These are phyloP conservation scores for Metschnikowia matae DNA, from an alignment of 805 yeast species.

Conservation along the genomic window DNA sequence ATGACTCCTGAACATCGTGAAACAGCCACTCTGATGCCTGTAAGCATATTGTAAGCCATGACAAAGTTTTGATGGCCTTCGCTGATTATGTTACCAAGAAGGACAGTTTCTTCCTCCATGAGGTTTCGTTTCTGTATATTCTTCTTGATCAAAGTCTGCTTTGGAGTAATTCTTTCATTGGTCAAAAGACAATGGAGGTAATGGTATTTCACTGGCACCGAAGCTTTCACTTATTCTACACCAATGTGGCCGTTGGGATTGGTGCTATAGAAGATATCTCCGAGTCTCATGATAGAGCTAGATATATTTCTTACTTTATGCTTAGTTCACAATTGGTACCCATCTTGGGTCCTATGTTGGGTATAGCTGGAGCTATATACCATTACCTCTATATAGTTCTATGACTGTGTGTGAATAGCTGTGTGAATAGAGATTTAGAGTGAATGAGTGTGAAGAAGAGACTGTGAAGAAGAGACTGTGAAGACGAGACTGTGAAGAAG, in stretches of 20 bases:
- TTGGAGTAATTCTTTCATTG: too few relatives aligned
- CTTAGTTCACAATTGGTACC: conserved; percentile 40
- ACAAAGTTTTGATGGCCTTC: conserved; percentile 94
- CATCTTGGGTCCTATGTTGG: conserved; percentile 33
- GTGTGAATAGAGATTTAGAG: too few relatives aligned
- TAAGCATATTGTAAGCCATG: conserved; percentile 94
- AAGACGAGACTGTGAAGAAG: too few relatives aligned
- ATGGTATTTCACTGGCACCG: too few relatives aligned
- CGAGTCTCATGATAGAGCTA: conserved; percentile 29
- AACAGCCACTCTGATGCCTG: conserved; percentile 94
- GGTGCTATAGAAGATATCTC: conserved; percentile 34
- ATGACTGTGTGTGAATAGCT: too few relatives aligned
- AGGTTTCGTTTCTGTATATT: conserved; percentile 36
- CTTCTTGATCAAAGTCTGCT: conserved; percentile 45
- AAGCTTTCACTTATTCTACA: too few relatives aligned
- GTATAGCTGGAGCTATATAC: conserved; percentile 26
- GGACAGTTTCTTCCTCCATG: conserved; percentile 51
- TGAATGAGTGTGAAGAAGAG: too few relatives aligned
- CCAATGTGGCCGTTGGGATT: conserved; percentile 35
- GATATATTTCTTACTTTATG: conserved; percentile 32
- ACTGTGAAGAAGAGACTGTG: too few relatives aligned
- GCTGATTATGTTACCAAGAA: conserved; percentile 75
- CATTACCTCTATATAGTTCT: too few relatives aligned
- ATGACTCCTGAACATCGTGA: conserved; percentile 86
- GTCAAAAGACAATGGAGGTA: too few relatives aligned